Base-by-base conservation (phyloP, 306 rosid species). In the Cucurbita maxima region DNA sequence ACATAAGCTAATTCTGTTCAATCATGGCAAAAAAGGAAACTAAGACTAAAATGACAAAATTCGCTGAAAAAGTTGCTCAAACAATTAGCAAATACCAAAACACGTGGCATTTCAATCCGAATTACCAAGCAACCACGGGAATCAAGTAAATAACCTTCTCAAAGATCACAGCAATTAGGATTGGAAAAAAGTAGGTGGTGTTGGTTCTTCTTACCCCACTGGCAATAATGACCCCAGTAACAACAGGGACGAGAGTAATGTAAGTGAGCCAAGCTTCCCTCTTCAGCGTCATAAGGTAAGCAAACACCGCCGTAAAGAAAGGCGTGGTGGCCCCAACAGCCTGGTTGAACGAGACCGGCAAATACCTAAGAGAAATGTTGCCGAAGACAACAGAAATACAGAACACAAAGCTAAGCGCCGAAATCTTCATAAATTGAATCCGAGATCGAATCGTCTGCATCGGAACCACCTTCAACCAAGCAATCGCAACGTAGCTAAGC, bases 241-340 rank as follows among this genome's bases (percentile, higher is more conserved):
- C 96, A 63, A 95, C 99, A 41, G 99, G 99, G 63, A 95, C 2
- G 68, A 95, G 99, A 25, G 99, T 84, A 47, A 91, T 70, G 50
- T 95, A 95, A 12, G 99, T 95, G 63, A 95, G 90, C 96, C 96
- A 95, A 38, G 99, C 97, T 80, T 95, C 99, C 58, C 96, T 81
- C 82, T 91, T 95, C 38, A 91, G 43, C 3, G 99, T 95, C 84
- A 95, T 91, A 12, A 88, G 58, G 74, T 95, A 95, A 41, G 99
- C 99, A 56, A 95, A 95, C 15, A 95, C 85, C 12, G 99, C 99
- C 51, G 99, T 95, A 79, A 95, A 95, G 55, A 95, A 95, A 0
- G 99, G 99, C 8, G 99, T 91, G 8, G 99, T 95, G 3, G 99
- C 99, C 6, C 99, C 99, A 43, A 95, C 71, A 3, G 99, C 99